Evolutionary conservation across 805 yeast species (phyloP).

Genomic region (Saturnispora silvae): DNA sequence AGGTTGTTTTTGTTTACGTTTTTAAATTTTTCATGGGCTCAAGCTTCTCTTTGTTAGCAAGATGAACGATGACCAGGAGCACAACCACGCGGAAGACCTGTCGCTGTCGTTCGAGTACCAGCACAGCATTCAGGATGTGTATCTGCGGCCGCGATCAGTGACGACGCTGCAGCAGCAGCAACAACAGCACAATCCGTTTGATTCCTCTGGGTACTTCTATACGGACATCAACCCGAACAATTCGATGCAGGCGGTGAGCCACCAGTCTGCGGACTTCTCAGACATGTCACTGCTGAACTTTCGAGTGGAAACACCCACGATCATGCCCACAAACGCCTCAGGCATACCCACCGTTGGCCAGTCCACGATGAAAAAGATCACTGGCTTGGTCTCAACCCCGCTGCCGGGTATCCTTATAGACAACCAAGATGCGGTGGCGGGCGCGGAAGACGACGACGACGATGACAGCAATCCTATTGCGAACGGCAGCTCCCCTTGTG

Average conservation of each 20-base stretch:
- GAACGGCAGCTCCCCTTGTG: too few species aligned
- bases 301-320: conserved; percentile 3
- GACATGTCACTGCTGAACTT: conserved; percentile 6
- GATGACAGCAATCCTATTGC: too few species aligned
- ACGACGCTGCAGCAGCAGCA: too few species aligned
- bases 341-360: conserved; percentile 1
- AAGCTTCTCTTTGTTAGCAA: too few species aligned
- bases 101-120: not conserved
- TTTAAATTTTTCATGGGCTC: too few species aligned
- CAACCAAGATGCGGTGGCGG: not conserved
- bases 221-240: conserved; percentile 4
- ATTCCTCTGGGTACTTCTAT: too few species aligned
- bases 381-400: conserved; percentile 5
- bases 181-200: too few species aligned
- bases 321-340: conserved; percentile 8
- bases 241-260: not conserved
- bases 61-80: too few species aligned
- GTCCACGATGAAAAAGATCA: conserved; percentile 6
- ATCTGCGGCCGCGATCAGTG: too few species aligned
- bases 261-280: not conserved
- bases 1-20: too few species aligned
- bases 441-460: not conserved
- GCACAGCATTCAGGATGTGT: conserved; percentile 3
- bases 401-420: not conserved
- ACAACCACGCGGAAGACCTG: not conserved